Conservation (phyloP, 768 basidiomycete species). For the Mycena venus region DNA sequence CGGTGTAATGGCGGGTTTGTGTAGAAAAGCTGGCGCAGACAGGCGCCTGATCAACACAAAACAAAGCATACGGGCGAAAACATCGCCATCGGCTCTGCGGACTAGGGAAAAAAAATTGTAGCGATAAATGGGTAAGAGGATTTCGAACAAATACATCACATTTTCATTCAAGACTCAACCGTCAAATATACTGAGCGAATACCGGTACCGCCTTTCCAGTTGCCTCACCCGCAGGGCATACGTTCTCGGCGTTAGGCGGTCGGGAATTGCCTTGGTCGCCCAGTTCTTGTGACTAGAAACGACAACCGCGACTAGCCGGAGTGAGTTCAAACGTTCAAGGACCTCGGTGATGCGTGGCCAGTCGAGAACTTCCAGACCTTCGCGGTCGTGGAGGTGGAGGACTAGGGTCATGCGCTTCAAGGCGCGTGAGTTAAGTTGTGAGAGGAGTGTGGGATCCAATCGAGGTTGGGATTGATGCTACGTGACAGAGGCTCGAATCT, state of each 20-base stretch:
- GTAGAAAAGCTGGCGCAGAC: too few relatives aligned
- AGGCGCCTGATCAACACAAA: too few relatives aligned
- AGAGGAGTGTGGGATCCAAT: conserved; percentile 14
- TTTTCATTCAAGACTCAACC: too few relatives aligned
- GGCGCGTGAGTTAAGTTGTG: neutral
- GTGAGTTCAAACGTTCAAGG: neutral
- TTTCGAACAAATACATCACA: too few relatives aligned
- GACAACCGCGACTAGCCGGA: neutral
- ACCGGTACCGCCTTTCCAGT: neutral
- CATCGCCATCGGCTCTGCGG: too few relatives aligned
- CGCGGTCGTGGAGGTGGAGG: neutral
- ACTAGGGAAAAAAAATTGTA: too few relatives aligned
- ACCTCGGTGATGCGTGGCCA: neutral
- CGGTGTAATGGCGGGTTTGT: too few relatives aligned
- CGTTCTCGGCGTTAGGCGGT: neutral
- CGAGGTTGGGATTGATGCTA: too few relatives aligned
- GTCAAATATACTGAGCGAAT: neutral
- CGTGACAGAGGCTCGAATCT: too few relatives aligned
- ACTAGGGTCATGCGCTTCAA: conserved; percentile 2
- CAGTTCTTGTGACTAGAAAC: neutral
- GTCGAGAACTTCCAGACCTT: neutral
- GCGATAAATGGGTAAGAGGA: too few relatives aligned
- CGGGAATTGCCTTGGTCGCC: neutral
- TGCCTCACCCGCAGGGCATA: neutral
- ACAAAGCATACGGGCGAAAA: too few relatives aligned